phyloP scores from a whole-genome alignment of 1,284 basidiomycete genomes.

The Spongispora temasekensis region DNA sequence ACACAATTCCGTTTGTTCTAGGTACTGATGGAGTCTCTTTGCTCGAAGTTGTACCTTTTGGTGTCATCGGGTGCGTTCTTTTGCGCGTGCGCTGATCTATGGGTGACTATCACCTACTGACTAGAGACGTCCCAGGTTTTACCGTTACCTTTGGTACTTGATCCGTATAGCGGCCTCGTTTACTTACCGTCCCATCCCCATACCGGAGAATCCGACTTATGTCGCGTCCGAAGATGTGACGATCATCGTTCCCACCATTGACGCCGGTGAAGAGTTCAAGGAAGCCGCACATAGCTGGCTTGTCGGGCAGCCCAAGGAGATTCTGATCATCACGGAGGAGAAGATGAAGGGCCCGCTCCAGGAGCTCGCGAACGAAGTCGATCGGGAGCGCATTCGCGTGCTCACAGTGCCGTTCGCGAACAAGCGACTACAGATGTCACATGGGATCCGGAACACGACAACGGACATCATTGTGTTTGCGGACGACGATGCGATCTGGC shows the following conservation, averaged over 20 bases:
- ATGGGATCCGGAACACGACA: slow-evolving; percentile 82
- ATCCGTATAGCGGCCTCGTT: neutral
- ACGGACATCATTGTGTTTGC: slow-evolving; percentile 97
- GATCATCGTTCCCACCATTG: slow-evolving; percentile 93
- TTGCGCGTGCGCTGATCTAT: neutral
- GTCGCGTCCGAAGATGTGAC: slow-evolving; percentile 72
- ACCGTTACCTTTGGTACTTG: slow-evolving; percentile 86
- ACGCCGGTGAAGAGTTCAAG: slow-evolving; percentile 84
- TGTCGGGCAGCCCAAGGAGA: slow-evolving; percentile 86
- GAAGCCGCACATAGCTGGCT: slow-evolving; percentile 91
- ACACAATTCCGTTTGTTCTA: neutral
- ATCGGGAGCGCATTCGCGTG: slow-evolving; percentile 81
- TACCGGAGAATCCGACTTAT: slow-evolving; percentile 42
- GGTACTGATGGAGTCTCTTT: neutral
- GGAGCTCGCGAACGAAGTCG: slow-evolving; percentile 83
- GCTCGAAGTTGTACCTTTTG: slow-evolving; percentile 79
- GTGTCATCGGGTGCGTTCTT: slow-evolving; percentile 80
- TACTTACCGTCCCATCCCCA: neutral
- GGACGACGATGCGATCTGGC: slow-evolving; percentile 95
- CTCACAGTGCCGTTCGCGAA: slow-evolving; percentile 91
- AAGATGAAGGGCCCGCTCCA: slow-evolving; percentile 63
- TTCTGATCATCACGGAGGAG: slow-evolving; percentile 91
- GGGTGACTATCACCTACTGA: neutral
- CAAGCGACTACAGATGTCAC: slow-evolving; percentile 64
- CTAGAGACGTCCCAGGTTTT: slow-evolving; percentile 52